phyloP scores from a whole-genome alignment of 208 protist genomes.

The Trypanosoma mega region DNA sequence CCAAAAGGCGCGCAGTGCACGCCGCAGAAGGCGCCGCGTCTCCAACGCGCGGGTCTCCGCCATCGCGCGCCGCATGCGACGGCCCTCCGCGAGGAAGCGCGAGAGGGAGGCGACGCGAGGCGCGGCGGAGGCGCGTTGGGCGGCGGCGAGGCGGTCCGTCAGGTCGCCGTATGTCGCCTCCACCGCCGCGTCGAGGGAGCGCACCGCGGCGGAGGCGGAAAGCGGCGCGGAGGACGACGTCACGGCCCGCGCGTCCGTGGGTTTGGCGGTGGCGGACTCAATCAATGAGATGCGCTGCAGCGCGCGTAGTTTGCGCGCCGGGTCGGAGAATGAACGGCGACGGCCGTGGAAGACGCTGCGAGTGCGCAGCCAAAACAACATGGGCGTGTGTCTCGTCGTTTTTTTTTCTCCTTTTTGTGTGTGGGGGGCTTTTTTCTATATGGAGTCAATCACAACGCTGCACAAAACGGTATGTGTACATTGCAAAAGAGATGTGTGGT shows the following conservation, averaged over 20 bases:
- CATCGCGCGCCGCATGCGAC: constrained; percentile 37
- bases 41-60: constrained; percentile 27
- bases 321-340: not conserved
- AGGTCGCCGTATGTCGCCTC: constrained; percentile 9
- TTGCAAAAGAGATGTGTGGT: no score
- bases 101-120: constrained; percentile 34
- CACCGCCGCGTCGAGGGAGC: constrained; percentile 14
- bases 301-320: not conserved
- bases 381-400: no score
- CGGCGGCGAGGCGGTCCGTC: not conserved
- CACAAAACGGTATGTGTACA: no score
- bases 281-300: constrained; percentile 25
- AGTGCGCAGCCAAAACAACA: constrained; percentile 17
- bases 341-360: constrained; percentile 13
- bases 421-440: no score
- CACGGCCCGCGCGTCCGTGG: constrained; percentile 18
- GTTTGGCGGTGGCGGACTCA: constrained; percentile 19
- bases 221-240: constrained; percentile 29
- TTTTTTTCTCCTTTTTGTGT: no score
- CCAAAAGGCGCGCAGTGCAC: constrained; percentile 58
- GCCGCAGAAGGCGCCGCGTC: constrained; percentile 37
- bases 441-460: no score
- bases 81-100: constrained; percentile 64
- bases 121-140: constrained; percentile 4
- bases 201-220: constrained; percentile 23